phyloP scores from a whole-genome alignment of 2,329 filamentous ascomycete genomes.

The Aspergillus hortae region DNA sequence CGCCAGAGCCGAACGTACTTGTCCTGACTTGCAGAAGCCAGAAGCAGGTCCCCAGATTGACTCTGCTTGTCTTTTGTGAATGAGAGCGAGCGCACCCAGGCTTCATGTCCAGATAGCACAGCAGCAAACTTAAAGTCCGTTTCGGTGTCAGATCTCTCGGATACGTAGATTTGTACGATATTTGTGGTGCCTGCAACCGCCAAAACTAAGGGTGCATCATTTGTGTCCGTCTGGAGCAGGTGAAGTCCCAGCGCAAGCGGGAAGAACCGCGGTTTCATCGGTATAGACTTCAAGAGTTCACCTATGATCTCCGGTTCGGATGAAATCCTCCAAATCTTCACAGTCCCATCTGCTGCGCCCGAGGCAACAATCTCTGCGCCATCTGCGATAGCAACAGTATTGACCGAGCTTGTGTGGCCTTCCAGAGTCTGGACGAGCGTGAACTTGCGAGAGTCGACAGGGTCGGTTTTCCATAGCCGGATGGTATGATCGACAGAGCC shows the following conservation, averaged over 20 bases:
- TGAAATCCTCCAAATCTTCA: conserved; percentile 66
- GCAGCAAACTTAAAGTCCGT: conserved; percentile 67
- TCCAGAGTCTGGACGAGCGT: conserved; percentile 49
- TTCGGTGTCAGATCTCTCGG: conserved; percentile 41
- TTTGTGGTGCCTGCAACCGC: conserved; percentile 83
- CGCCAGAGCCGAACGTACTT: conserved; percentile 96
- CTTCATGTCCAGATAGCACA: conserved; percentile 83
- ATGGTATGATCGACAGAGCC: conserved; percentile 79
- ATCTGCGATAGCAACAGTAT: conserved; percentile 53
- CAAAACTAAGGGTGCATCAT: conserved; percentile 55
- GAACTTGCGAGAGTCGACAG: conserved; percentile 31
- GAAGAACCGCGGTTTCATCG: conserved; percentile 73
- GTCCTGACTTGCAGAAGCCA: conserved; percentile 94
- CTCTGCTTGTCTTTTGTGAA: conserved; percentile 64
- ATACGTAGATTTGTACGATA: conserved; percentile 74
- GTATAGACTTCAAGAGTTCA: conserved; percentile 65
- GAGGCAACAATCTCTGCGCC: conserved; percentile 51
- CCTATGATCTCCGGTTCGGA: conserved; percentile 31
- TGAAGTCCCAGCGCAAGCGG: conserved; percentile 72
- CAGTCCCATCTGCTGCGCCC: conserved; percentile 60
- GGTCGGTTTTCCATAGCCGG: conserved; percentile 54
- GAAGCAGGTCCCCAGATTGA: conserved; percentile 63
- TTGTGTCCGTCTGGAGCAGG: conserved; percentile 51
- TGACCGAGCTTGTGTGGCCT: conserved; percentile 72
- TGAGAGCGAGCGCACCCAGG: conserved; percentile 84